Conservation (phyloP, 495 filamentous ascomycete genomes). For the Neurospora sp. region DNA sequence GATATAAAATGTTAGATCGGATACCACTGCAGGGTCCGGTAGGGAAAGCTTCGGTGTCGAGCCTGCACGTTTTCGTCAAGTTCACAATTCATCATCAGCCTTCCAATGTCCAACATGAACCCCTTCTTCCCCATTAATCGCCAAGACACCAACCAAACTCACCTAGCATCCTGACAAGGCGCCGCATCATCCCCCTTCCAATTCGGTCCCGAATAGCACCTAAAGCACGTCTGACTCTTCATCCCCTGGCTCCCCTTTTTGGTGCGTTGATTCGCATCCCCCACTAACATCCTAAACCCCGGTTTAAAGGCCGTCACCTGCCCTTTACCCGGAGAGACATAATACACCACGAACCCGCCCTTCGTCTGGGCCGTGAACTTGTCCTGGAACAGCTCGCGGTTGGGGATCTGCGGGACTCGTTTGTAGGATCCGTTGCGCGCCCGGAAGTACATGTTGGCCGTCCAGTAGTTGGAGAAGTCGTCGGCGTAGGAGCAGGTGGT, state of each 20-base stretch:
- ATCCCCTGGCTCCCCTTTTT: conserved; percentile 8
- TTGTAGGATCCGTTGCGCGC: conserved; percentile 31
- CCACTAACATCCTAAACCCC: conserved; percentile 35
- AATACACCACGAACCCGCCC: conserved; percentile 36
- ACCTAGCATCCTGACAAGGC: conserved; percentile 19
- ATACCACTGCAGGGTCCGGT: conserved; percentile 23
- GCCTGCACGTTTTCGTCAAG: background rate
- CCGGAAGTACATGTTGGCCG: conserved; percentile 33
- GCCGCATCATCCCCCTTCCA: conserved; percentile 27
- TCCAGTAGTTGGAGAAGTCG: conserved; percentile 37
- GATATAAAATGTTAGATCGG: conserved; percentile 32
- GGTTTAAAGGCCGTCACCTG: conserved; percentile 27
- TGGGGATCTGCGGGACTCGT: conserved; percentile 29
- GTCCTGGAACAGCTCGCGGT: conserved; percentile 23
- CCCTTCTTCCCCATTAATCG: too few relatives aligned
- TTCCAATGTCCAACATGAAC: too few relatives aligned
- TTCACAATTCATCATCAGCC: too few relatives aligned
- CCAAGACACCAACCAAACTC: too few relatives aligned
- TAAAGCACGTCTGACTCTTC: conserved; percentile 29
- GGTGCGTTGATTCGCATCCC: conserved; percentile 22
- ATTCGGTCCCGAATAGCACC: conserved; percentile 28
- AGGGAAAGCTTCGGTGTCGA: conserved; percentile 21
- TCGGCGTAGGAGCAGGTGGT: conserved; percentile 29
- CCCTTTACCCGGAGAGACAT: conserved; percentile 26
- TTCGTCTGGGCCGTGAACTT: conserved; percentile 28